Evolutionary conservation across 768 basidiomycete genomes (phyloP), one percentile per base, ranked within the genome.

Genomic region (Termitomyces sp.): DNA sequence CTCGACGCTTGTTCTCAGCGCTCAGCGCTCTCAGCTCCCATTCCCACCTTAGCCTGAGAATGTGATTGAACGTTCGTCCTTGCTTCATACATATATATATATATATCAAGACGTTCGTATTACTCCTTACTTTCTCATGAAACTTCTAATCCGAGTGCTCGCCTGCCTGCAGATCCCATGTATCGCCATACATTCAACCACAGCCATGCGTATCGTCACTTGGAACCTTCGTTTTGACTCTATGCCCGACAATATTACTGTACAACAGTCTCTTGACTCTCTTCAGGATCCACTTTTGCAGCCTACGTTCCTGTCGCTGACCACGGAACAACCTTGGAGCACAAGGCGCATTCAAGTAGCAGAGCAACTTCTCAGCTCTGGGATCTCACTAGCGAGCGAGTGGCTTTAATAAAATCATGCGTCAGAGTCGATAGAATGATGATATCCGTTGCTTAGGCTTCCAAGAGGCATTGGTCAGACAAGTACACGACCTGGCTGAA

Each of bases 181-280:
- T 13, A 26, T 52, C 27, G 37, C 37, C 14, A 27, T 27, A n/a
- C 12, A 39, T 52, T 10, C 18, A n/a, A 39, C 24, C 18, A 36
- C 18, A 40, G 37, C 64, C 6, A 69, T 76, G 67, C 71, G 78
- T 34, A 59, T 82, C 44, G 74, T 74, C 12, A 76, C 80, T 0
- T 84, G 78, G 67, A 85, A 85, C 67, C 65, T 85, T 36, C 81
- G 83, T 18, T 84, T 74, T 62, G 83, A 85, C 68, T 77, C 75
- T 18, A 69, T 72, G 62, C 81, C 81, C n/a, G 74, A 84, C 68
- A 74, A 68, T 50, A 78, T 82, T 37, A 73, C 79, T 12, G 77
- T 83, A n/a, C 69, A 74, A 56, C 68, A 80, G 59, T 75, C 81
- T 2, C 65, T 84, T 18, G 69, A 72, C 2, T 56, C 67, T 3